Evolutionary conservation across 1,139 yeast genomes (phyloP).

Genomic region (Casaregolazyma suthepensis): DNA sequence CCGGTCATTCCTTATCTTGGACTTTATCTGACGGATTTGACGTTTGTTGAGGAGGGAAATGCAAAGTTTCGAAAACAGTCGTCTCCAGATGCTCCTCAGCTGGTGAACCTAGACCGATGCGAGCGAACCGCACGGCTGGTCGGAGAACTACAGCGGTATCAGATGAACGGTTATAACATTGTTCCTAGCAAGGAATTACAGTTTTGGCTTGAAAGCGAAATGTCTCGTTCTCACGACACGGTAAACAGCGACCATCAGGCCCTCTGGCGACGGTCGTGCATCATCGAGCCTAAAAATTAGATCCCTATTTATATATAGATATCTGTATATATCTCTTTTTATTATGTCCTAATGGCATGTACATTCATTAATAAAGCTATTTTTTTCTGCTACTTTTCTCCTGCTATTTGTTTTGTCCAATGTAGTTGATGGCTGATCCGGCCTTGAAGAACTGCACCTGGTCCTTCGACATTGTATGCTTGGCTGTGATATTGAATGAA

Average conservation of each 20-base stretch:
- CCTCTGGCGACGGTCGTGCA: slow-evolving; percentile 34
- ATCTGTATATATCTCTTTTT: neutral
- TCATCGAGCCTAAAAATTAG: slow-evolving; percentile 31
- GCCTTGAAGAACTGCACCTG: slow-evolving; percentile 95
- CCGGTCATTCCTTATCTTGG: slow-evolving; percentile 87
- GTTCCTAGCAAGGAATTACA: slow-evolving; percentile 26
- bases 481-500: slow-evolving; percentile 61
- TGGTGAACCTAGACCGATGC: slow-evolving; percentile 80
- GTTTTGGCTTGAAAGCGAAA: slow-evolving; percentile 32
- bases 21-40: slow-evolving; percentile 76
- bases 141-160: slow-evolving; percentile 66
- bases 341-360: neutral
- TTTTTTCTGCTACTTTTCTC: no score
- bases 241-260: slow-evolving; percentile 31
- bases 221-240: slow-evolving; percentile 29
- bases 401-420: slow-evolving; percentile 46
- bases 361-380: slow-evolving; percentile 3
- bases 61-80: slow-evolving; percentile 46
- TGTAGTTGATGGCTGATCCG: slow-evolving; percentile 92
- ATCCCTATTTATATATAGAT: slow-evolving; percentile 1
- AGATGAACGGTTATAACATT: slow-evolving; percentile 51
- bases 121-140: slow-evolving; percentile 66
- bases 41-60: slow-evolving; percentile 85
- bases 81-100: slow-evolving; percentile 29
- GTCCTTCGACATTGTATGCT: slow-evolving; percentile 95